phyloP scores from a whole-genome alignment of 129 eudicot genomes.

The Flaveria sonorensis region DNA sequence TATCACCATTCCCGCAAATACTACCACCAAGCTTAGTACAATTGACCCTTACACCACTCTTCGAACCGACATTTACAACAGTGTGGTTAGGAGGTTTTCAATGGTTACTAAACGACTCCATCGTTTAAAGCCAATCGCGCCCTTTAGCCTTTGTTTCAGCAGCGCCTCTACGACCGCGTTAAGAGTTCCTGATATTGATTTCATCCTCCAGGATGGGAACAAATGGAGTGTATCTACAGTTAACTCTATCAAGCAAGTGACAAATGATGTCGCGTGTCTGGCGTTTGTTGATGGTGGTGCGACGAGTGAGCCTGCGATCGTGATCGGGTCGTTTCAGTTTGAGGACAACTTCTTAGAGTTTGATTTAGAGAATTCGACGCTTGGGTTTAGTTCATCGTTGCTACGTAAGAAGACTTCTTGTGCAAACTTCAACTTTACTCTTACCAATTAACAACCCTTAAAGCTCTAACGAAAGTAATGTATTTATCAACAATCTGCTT shows the following conservation, averaged over 20 bases:
- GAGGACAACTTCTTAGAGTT: slow-evolving; percentile 40
- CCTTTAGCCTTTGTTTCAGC: slow-evolving; percentile 9
- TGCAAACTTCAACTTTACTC: slow-evolving; percentile 45
- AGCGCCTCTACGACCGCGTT: background rate
- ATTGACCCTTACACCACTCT: slow-evolving; percentile 36
- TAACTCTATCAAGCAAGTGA: slow-evolving; percentile 37
- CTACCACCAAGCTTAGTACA: slow-evolving; percentile 34
- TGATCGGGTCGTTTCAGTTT: slow-evolving; percentile 42
- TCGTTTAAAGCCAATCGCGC: slow-evolving; percentile 1
- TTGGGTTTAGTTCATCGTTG: slow-evolving; percentile 37
- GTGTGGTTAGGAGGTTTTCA: slow-evolving; percentile 7
- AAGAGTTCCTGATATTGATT: slow-evolving; percentile 36
- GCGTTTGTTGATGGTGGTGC: slow-evolving; percentile 46
- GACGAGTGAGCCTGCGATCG: slow-evolving; percentile 27
- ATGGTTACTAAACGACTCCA: slow-evolving; percentile 1
- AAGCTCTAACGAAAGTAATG: background rate
- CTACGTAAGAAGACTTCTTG: slow-evolving; percentile 31
- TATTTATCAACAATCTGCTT: too few relatives aligned
- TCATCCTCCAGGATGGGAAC: slow-evolving; percentile 22
- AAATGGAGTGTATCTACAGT: slow-evolving; percentile 34
- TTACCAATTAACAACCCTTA: background rate
- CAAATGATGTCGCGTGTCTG: slow-evolving; percentile 34
- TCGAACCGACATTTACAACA: slow-evolving; percentile 26
- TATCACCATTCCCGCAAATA: slow-evolving; percentile 5
- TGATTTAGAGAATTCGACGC: slow-evolving; percentile 38